phyloP scores from a whole-genome alignment of 2,329 filamentous ascomycete species.

The Penicillium sp. region DNA sequence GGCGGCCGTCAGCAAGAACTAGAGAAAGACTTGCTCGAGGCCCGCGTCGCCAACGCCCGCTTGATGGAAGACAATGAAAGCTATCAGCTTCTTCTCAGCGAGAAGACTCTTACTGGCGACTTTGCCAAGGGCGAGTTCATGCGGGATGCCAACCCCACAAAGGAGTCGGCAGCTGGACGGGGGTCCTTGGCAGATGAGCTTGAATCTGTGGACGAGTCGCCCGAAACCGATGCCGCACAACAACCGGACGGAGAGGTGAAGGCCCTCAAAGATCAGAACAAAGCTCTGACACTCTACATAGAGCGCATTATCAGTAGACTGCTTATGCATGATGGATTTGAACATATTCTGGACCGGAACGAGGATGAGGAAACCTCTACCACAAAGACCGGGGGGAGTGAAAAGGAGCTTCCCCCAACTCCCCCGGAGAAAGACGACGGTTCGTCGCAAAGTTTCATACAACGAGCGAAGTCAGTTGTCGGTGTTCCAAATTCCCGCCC shows the following conservation, averaged over 20 bases:
- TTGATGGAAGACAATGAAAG: slow-evolving; percentile 99
- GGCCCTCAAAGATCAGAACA: slow-evolving; percentile 86
- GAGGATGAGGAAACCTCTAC: slow-evolving; percentile 46
- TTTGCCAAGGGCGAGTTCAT: slow-evolving; percentile 80
- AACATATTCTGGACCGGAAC: slow-evolving; percentile 84
- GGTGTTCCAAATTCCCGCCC: slow-evolving; percentile 39
- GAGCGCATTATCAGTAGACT: slow-evolving; percentile 98
- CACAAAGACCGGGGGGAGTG: slow-evolving; percentile 37
- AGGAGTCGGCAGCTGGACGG: slow-evolving; percentile 37
- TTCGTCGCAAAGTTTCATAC: slow-evolving; percentile 49
- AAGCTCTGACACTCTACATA: slow-evolving; percentile 94
- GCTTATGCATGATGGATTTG: slow-evolving; percentile 90
- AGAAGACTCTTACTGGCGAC: slow-evolving; percentile 93
- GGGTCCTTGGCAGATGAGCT: slow-evolving; percentile 82
- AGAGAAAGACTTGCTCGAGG: slow-evolving; percentile 85
- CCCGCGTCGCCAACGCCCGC: slow-evolving; percentile 90
- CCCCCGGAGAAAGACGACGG: slow-evolving; percentile 55
- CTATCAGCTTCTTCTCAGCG: slow-evolving; percentile 89
- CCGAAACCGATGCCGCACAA: slow-evolving; percentile 58
- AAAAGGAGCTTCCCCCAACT: slow-evolving; percentile 83
- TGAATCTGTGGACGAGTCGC: slow-evolving; percentile 62
- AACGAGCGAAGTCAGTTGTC: slow-evolving; percentile 60
- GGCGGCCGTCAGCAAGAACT: slow-evolving; percentile 84
- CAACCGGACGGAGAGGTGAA: slow-evolving; percentile 78
- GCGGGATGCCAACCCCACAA: slow-evolving; percentile 51